Base-by-base conservation (phyloP, 2,329 filamentous ascomycete species). In the Aurifilum marmelostoma region DNA sequence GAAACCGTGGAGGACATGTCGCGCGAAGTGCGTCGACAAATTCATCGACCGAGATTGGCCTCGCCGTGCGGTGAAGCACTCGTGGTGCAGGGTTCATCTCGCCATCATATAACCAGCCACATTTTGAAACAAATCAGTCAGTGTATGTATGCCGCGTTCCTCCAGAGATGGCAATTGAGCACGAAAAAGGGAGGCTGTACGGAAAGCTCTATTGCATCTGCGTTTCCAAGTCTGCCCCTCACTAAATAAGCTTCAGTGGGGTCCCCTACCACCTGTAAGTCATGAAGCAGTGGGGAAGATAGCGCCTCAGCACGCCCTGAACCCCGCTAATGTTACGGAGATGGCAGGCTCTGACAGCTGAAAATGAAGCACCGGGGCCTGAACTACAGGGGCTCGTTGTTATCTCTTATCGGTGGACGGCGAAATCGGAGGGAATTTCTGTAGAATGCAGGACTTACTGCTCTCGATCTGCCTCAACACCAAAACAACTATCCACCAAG, bases 1-100 rank as follows among this genome's bases (percentile, higher is more conserved):
- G 83, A 74, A 85, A 87, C n/a, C 84, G 82, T 14, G 84, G 84
- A 37, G 77, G 78, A 72, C 84, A 84, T 70, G 80, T 80, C 64
- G 85, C 83, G 65, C 81, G 80, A 69, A 89, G 71, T 24, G 84
- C 86, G 72, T 88, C 80, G 73, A 74, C 71, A 71, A 85, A 85
- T 73, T 85, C 83, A 69, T 66, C 60, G 56, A 75, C 59, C 66
- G 73, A 67, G 68, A 84, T 81, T 29, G 81, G 80, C 74, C 76
- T 78, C 47, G 80, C 80, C 66, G 73, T 75, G 37, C 77, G 75
- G 72, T 83, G 80, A 52, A 83, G 70, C 37, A 82, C 78, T 71
- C 77, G 76, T 59, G 78, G 75, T 73, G 79, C 71, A 72, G 75
- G 77, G 73, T 74, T 75, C 82, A 83, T 83, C 78, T 56, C 70